Base-by-base conservation (phyloP, 2,329 filamentous ascomycete species). In the Didymella pinodella region DNA sequence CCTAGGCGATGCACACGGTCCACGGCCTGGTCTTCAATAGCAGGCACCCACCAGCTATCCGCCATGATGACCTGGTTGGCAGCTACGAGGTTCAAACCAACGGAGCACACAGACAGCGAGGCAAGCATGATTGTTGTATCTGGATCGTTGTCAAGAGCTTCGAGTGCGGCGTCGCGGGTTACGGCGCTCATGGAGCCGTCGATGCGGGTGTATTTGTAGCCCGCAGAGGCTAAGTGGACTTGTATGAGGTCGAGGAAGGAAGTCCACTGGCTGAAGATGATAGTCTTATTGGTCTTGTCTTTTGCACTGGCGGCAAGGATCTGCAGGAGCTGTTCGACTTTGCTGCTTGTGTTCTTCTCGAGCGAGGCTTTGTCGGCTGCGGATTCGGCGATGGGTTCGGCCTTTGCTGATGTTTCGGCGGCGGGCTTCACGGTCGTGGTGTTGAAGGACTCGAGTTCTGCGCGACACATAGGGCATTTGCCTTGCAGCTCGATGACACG, bases 21-120 rank as follows among this genome's bases (percentile, higher is more conserved):
- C 2, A 96, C 85, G 3, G 93, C 93, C 74, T 97, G 93, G 66
- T 96, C 92, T 76, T 97, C 93, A 54, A 97, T 95, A 0, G 92
- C 92, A 0, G 93, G 93, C 1, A 93, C 92, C 77, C 93, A 97
- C 93, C 92, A 97, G 59, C 86, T 90, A 75, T 97, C 93, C 0
- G 87, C 86, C 20, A 97, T 82, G 45, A 97, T 87, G 58, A 96
- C 91, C 7, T 93, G 93, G 68, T 95, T 92, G 0, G 93, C 93
- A 0, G 91, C 88, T 0, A 93, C 91, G 12, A 97, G 85, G 68
- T 96, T 96, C 45, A 97, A 82, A 0, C 93, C 93, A 1, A 97
- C 92, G 51, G 89, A 90, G 76, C 91, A 94, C 7, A 95, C 93
- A 7, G 87, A 86, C 41, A 97, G 80, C 70, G 90, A 93, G 2